A percentile compares a stretch with the other conserved stretches of the same genome.
Evolutionary conservation across 1,139 yeast genomes (phyloP).

Genomic region (Trichomonascaceae sp.): DNA sequence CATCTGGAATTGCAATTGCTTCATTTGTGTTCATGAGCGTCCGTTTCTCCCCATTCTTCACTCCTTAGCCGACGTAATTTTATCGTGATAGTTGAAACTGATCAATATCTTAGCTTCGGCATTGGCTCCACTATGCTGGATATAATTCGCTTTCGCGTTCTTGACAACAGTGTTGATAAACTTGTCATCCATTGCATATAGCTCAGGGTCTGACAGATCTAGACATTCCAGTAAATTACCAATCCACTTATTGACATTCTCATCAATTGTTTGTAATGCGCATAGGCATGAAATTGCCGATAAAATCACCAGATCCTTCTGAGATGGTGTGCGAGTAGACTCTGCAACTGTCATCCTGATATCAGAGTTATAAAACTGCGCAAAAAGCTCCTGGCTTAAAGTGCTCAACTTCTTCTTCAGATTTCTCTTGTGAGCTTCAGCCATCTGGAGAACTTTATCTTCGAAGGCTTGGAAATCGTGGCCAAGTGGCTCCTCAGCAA

Average conservation of each 20-base stretch:
- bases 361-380: background rate
- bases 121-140: conserved; percentile 2
- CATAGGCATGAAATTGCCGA: conserved; percentile 6
- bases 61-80: conserved; percentile 5
- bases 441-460: conserved; percentile 2
- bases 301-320: conserved; percentile 3
- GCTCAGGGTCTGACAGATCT: background rate
- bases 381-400: background rate
- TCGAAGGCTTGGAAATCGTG: background rate
- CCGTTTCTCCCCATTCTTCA: no score
- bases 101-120: background rate
- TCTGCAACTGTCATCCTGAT: background rate
- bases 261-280: background rate
- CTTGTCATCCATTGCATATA: conserved; percentile 3
- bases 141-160: conserved; percentile 5
- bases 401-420: background rate
- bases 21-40: no score
- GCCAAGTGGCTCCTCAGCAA: background rate
- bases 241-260: conserved; percentile 2
- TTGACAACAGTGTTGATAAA: conserved; percentile 2
- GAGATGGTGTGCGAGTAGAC: background rate
- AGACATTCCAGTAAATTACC: conserved; percentile 3
- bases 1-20: background rate
- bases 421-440: background rate
- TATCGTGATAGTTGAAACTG: conserved; percentile 9